Evolutionary conservation across 805 yeast species (phyloP).

Genomic region (Wickerhamomyces subpelliculosus): DNA sequence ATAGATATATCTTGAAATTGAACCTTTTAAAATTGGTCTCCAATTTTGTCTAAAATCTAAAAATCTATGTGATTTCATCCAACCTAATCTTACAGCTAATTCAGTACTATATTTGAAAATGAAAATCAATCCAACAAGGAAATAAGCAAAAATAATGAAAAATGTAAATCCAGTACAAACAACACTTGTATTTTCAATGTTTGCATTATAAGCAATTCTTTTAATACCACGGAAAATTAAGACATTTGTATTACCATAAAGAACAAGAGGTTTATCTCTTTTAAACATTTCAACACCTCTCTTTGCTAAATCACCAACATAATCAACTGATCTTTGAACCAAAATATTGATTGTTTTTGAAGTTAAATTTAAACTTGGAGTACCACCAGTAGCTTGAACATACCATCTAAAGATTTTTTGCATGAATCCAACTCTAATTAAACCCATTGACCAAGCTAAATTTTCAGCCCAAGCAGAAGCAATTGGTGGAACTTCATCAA

Average conservation of each 20-base stretch:
- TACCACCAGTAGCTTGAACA: slow-evolving; percentile 83
- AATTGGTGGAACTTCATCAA: slow-evolving; percentile 83
- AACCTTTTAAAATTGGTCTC: slow-evolving; percentile 62
- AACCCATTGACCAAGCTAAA: slow-evolving; percentile 92
- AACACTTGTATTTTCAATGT: slow-evolving; percentile 76
- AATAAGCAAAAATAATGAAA: slow-evolving; percentile 70
- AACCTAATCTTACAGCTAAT: slow-evolving; percentile 39
- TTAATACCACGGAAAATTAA: slow-evolving; percentile 79
- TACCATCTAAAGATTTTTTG: slow-evolving; percentile 82
- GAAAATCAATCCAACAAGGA: slow-evolving; percentile 56
- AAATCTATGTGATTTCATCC: slow-evolving; percentile 42
- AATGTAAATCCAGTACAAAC: slow-evolving; percentile 86
- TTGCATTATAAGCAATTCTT: slow-evolving; percentile 70
- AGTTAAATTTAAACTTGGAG: slow-evolving; percentile 62
- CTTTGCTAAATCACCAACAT: too few relatives aligned
- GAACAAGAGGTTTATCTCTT: slow-evolving; percentile 29
- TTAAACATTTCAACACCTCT: slow-evolving; percentile 27
- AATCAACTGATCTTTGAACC: slow-evolving; percentile 58
- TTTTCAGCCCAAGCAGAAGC: slow-evolving; percentile 91
- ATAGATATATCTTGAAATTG: slow-evolving; percentile 68
- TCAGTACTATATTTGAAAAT: slow-evolving; percentile 44
- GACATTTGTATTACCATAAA: slow-evolving; percentile 49
- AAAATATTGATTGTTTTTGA: slow-evolving; percentile 58
- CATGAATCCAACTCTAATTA: slow-evolving; percentile 74
- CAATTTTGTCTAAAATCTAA: slow-evolving; percentile 48